Evolutionary conservation across 78 protist genomes (phyloP).

Genomic region (Dictyostelium capitatum): DNA sequence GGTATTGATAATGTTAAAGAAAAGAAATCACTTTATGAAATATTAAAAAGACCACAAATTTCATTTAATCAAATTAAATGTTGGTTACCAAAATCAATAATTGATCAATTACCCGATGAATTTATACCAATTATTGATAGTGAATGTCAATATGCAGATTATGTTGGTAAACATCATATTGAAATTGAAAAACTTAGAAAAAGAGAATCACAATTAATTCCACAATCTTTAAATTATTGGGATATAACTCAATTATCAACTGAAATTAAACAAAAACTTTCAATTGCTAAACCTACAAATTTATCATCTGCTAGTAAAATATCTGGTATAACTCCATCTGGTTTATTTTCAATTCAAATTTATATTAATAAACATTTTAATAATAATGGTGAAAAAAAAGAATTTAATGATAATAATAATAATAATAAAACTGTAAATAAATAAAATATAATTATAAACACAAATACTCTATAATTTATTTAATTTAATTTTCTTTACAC

Average conservation of each 20-base stretch:
- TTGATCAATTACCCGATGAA: background rate
- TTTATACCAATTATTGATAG: constrained; percentile 50
- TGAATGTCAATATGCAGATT: constrained; percentile 58
- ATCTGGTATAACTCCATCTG: constrained; percentile 79
- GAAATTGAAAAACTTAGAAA: constrained; percentile 49
- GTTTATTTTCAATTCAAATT: constrained; percentile 5
- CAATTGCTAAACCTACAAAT: constrained; percentile 48
- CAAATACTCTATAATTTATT: too few species aligned
- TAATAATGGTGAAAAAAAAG: background rate
- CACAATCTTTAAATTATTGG: constrained; percentile 8
- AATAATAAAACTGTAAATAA: background rate
- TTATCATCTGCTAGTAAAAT: constrained; percentile 56
- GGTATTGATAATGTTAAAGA: constrained; percentile 38
- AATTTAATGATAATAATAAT: background rate
- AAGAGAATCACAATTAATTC: constrained; percentile 45
- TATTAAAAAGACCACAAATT: constrained; percentile 39
- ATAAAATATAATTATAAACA: too few species aligned
- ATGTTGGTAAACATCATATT: constrained; percentile 13
- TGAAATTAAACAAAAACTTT: constrained; percentile 61
- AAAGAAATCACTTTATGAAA: constrained; percentile 47
- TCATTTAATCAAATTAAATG: background rate
- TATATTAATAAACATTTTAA: constrained; percentile 20
- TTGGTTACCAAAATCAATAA: background rate
- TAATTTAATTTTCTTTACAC: too few species aligned
- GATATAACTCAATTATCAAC: constrained; percentile 59